Percentiles rank a stretch among this genome's conserved stretches.
Conservation (phyloP, 768 basidiomycete genomes). For the Russula emetica region DNA sequence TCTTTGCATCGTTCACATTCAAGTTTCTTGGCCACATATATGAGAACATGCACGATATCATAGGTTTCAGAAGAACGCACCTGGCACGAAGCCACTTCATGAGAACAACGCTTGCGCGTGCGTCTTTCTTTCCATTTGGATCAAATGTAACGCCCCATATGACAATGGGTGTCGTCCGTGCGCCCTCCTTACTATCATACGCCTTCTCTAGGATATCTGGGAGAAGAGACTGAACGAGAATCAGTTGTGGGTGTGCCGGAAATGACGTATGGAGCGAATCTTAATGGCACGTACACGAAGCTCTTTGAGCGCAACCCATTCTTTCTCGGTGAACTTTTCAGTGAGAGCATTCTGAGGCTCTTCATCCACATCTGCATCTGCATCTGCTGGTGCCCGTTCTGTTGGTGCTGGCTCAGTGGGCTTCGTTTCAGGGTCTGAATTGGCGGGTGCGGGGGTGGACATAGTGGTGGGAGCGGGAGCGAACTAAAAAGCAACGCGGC, state of each 20-base stretch:
- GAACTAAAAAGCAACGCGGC: background rate
- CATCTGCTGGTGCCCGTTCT: conserved; percentile 16
- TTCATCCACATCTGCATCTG: too few relatives aligned
- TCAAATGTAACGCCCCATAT: conserved; percentile 74
- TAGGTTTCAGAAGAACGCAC: conserved; percentile 35
- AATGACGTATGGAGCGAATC: background rate
- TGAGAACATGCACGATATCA: background rate
- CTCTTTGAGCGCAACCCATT: conserved; percentile 65
- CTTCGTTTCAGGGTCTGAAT: conserved; percentile 14
- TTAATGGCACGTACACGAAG: conserved; percentile 51
- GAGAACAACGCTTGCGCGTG: conserved; percentile 67
- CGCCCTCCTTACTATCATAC: conserved; percentile 54
- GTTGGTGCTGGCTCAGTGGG: conserved; percentile 11
- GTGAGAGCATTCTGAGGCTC: conserved; percentile 73
- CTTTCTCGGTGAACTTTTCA: conserved; percentile 60
- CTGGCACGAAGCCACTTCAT: conserved; percentile 81
- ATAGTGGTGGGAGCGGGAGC: conserved; percentile 16
- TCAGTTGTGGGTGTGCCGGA: background rate
- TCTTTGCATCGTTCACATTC: conserved; percentile 48
- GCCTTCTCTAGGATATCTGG: conserved; percentile 54
- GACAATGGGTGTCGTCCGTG: conserved; percentile 46
- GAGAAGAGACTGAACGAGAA: conserved; percentile 36
- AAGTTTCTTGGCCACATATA: conserved; percentile 41
- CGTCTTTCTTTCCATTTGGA: conserved; percentile 52
- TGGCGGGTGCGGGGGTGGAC: conserved; percentile 15